Base-by-base conservation (phyloP, 139 green algal genomes). In the Chlamydomonas urium region DNA sequence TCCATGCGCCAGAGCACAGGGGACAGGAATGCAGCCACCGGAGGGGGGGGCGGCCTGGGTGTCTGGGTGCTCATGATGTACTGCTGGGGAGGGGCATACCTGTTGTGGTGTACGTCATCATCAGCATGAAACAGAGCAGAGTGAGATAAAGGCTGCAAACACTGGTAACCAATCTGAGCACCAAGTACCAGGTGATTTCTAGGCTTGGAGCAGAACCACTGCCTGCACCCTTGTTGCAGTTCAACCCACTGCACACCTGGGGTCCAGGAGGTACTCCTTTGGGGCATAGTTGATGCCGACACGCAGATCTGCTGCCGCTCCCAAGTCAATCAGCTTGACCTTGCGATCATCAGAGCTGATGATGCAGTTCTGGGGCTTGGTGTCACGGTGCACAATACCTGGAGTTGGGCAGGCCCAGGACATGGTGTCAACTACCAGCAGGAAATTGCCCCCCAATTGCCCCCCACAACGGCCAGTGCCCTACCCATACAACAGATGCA, bases 261-360 rank as follows among this genome's bases (percentile, higher is more conserved):
- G 92, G 73, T 97, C 92, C 61, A 97, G 81, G 71, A 97, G 82
- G 83, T 91, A 96, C 83, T 97, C 91, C 61, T 93, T 94, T 45
- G 92, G 92, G 38, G 92, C 85, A 77, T 97, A 97, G 86, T 97
- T 97, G 82, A 96, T 95, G 71, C 91, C 89, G 84, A 96, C 76
- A 48, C 92, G 80, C 75, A 97, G 81, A 79, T 97, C 92, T 0
- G 92, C 92, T 1, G 90, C 92, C 1, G 92, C 92, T 3, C 92
- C 92, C 74, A 96, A 80, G 80, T 97, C 92, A 42, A 97, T 97
- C 2, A 97, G 84, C 84, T 96, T 96, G 61, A 94, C 72, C 61
- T 83, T 75, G 36, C 69, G 71, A 47, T 90, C 82, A 35, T 48
- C 29, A 14, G 61, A 33, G 10, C 75, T 86, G 10, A 97, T 26